These are phyloP conservation scores for Gymnopilus junonius DNA, from an alignment of 768 basidiomycete species.

Conservation along the genomic window DNA sequence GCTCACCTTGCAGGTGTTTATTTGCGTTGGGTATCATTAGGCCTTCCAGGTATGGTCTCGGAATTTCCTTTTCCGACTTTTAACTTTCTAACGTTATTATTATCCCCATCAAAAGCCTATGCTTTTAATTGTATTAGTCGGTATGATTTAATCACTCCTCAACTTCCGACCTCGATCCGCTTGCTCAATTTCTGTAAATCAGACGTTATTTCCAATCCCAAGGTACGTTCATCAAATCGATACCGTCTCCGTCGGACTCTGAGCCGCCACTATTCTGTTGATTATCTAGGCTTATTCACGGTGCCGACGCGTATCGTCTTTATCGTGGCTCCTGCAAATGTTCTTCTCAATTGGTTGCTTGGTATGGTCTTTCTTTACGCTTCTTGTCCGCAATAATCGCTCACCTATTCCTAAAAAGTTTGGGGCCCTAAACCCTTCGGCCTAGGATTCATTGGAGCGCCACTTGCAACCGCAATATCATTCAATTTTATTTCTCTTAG, in stretches of 20 bases:
- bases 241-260: neutral
- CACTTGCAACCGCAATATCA: constrained; percentile 85
- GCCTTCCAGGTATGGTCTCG: constrained; percentile 63
- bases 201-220: constrained; percentile 86
- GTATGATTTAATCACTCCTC: constrained; percentile 10
- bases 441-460: constrained; percentile 92
- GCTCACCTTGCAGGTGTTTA: constrained; percentile 78
- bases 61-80: constrained; percentile 5
- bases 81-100: neutral
- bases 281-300: constrained; percentile 66
- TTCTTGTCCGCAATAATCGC: neutral
- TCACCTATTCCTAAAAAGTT: constrained; percentile 40
- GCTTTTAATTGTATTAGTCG: constrained; percentile 56
- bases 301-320: constrained; percentile 86
- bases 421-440: constrained; percentile 84
- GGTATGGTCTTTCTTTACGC: constrained; percentile 46
- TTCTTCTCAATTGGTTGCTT: constrained; percentile 81
- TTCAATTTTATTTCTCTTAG: constrained; percentile 81
- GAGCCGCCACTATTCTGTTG: neutral
- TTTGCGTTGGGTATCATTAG: constrained; percentile 74
- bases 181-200: neutral
- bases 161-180: neutral
- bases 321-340: constrained; percentile 86
- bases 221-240: constrained; percentile 41
- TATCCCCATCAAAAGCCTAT: constrained; percentile 35